Evolutionary conservation across 2,329 filamentous ascomycete genomes (phyloP).

Genomic region (Microcera coccophila): DNA sequence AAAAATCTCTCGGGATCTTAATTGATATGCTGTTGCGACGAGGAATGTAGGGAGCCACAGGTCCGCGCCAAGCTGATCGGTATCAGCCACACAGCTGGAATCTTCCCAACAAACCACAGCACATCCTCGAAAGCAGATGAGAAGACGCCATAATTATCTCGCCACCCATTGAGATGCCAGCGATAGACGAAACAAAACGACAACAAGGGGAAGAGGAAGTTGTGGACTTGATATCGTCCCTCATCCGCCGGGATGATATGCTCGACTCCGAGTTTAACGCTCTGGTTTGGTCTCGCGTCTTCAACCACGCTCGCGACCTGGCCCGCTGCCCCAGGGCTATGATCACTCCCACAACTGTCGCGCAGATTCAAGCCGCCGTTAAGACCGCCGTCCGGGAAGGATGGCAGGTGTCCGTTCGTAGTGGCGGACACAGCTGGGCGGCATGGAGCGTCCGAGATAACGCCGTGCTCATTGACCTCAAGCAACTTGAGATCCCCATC

Average conservation of each 20-base stretch:
- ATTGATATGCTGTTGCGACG: too few relatives aligned
- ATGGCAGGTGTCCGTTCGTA: constrained; percentile 41
- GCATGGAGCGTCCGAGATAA: constrained; percentile 47
- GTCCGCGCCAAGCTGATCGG: too few relatives aligned
- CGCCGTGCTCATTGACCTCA: constrained; percentile 40
- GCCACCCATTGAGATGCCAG: too few relatives aligned
- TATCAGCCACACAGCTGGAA: too few relatives aligned
- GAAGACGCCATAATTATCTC: too few relatives aligned
- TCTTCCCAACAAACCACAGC: too few relatives aligned
- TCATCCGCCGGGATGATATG: neutral
- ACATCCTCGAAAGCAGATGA: too few relatives aligned
- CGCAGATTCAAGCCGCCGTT: constrained; percentile 38
- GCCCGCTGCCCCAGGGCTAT: neutral
- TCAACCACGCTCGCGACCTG: neutral
- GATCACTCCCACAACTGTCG: neutral
- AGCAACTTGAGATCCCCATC: constrained; percentile 15
- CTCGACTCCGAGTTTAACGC: neutral
- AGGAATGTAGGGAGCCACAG: too few relatives aligned
- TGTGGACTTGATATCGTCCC: too few relatives aligned
- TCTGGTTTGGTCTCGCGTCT: neutral
- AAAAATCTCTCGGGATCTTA: too few relatives aligned
- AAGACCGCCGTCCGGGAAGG: constrained; percentile 31
- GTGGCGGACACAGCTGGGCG: constrained; percentile 48
- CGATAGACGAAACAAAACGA: too few relatives aligned
- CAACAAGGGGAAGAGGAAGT: too few relatives aligned